Conservation (phyloP, 768 basidiomycete species). For the Kwoniella dejecticola region DNA sequence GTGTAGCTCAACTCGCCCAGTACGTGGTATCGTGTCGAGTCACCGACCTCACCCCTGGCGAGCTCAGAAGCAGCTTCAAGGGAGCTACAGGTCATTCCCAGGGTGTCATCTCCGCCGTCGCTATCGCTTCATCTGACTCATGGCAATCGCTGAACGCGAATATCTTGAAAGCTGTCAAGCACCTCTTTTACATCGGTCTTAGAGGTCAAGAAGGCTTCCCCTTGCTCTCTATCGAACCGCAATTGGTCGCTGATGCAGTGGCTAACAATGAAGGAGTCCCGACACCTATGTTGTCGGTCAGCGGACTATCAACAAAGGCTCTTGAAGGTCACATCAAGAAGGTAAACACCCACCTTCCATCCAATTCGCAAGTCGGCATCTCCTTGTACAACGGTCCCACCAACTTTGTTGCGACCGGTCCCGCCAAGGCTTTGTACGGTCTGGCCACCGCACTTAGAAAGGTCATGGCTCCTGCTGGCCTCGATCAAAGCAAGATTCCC, state of each 20-base stretch:
- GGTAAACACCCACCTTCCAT: constrained; percentile 82
- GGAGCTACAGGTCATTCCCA: constrained; percentile 98
- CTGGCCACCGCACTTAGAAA: constrained; percentile 88
- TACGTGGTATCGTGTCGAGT: constrained; percentile 81
- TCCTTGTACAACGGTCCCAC: constrained; percentile 92
- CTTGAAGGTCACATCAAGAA: constrained; percentile 78
- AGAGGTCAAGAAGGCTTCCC: constrained; percentile 95
- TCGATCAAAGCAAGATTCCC: constrained; percentile 88
- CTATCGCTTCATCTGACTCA: constrained; percentile 75
- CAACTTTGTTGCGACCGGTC: constrained; percentile 90
- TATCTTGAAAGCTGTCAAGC: constrained; percentile 78
- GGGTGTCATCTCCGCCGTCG: constrained; percentile 92
- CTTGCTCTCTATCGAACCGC: constrained; percentile 81
- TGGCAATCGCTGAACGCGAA: constrained; percentile 75
- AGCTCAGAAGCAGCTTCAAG: constrained; percentile 71
- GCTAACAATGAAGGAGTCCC: constrained; percentile 93
- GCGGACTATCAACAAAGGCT: constrained; percentile 70
- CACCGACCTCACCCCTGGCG: constrained; percentile 72
- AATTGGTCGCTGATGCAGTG: constrained; percentile 79
- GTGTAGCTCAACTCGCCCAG: constrained; percentile 91
- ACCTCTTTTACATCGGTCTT: constrained; percentile 90
- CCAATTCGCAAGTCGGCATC: constrained; percentile 74
- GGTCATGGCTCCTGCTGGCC: constrained; percentile 78
- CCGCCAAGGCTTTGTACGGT: constrained; percentile 86
- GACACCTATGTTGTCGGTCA: constrained; percentile 88